Evolutionary conservation across 164 flowering plant genomes (phyloP).

Genomic region (Akebia trifoliata): DNA sequence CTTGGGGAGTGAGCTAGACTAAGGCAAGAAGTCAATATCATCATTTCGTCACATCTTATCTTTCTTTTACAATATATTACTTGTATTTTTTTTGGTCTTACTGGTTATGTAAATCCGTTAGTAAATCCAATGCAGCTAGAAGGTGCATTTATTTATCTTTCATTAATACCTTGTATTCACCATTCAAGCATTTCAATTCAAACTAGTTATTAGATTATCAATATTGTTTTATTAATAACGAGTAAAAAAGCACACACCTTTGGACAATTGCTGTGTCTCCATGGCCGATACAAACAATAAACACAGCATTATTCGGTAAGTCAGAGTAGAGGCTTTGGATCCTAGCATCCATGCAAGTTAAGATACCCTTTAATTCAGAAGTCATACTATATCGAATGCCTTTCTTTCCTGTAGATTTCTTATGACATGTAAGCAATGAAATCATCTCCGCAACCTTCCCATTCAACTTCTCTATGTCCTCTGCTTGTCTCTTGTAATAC

Average conservation of each 20-base stretch:
- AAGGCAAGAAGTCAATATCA: too few relatives aligned
- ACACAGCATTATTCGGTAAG: conserved; percentile 76
- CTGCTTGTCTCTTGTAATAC: conserved; percentile 60
- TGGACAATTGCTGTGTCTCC: conserved; percentile 79
- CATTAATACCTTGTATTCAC: too few relatives aligned
- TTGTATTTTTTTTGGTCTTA: too few relatives aligned
- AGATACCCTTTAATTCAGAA: conserved; percentile 57
- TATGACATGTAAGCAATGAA: conserved; percentile 71
- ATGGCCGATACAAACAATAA: conserved; percentile 89
- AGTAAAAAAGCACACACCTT: conserved; percentile 44
- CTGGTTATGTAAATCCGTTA: too few relatives aligned
- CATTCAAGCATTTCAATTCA: not conserved
- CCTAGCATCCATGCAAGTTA: conserved; percentile 51
- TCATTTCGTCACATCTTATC: too few relatives aligned
- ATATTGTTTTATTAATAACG: not conserved
- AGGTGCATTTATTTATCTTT: too few relatives aligned
- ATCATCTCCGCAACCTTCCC: conserved; percentile 73
- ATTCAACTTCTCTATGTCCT: conserved; percentile 54
- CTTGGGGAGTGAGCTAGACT: too few relatives aligned
- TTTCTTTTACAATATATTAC: too few relatives aligned
- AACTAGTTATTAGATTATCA: not conserved
- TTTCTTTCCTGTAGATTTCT: conserved; percentile 32
- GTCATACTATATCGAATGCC: conserved; percentile 26
- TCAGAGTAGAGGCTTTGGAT: conserved; percentile 41
- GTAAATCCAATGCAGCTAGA: too few relatives aligned